Evolutionary conservation across 495 filamentous ascomycete species (phyloP), one percentile per base, ranked within the genome.

Genomic region (Hypoxylon lienhwacheense): DNA sequence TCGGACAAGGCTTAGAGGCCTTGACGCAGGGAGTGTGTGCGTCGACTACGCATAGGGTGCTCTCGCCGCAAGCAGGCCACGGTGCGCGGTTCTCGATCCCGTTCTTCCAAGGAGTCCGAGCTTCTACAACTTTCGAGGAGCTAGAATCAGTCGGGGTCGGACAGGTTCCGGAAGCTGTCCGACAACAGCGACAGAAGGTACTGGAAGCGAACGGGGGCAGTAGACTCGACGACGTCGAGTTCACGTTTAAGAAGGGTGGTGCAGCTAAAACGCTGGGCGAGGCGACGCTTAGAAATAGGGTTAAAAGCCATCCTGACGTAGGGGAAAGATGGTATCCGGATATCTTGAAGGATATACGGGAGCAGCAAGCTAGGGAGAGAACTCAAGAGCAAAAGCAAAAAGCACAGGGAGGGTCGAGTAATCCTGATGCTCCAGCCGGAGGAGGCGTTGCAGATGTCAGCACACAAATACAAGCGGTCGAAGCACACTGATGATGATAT

Each of bases 1-100:
- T 98, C 59, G 93, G 93, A 0, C 90, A 95, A 64, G 90, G 90
- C 0, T 75, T 98, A 15, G 91, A 97, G 69, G 92, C 92, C 1
- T 73, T 98, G 32, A 97, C 93, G 1, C 81, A 82, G 12, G 92
- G 93, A 4, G 88, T 97, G 0, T 96, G 91, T 65, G 85, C 84
- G 25, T 83, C 81, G 29, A 96, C 91, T 0, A 95, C 90, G 15
- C 91, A 96, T 64, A 82, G 91, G 4, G 91, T 97, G 29, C 70
- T 87, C 1, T 80, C 75, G 3, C 88, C 88, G 0, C 47, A 65
- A 1, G 73, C 78, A 3, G 88, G 88, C 11, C 48, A 65, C 32
- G 92, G 92, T 0, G 78, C 93, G 22, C 75, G 92, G 17, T 95
- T 85, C 65, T 87, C 82, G 10, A 87, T 96, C 45, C 92, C 92